These are phyloP conservation scores for Ampelomyces quisqualis DNA, from an alignment of 2,329 filamentous ascomycete genomes.

Conservation along the genomic window DNA sequence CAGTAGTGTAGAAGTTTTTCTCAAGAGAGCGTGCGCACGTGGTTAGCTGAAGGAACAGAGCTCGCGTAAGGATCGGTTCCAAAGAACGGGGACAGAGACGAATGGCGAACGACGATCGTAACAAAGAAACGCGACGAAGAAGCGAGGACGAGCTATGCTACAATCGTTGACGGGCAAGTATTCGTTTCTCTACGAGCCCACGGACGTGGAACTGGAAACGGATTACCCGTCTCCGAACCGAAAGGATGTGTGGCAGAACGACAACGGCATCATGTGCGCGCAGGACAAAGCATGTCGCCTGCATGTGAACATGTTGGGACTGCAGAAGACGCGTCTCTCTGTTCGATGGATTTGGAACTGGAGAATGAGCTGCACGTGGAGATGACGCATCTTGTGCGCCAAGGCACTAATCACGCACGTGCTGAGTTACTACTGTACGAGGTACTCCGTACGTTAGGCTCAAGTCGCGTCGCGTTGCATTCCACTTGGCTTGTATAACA, in stretches of 20 bases:
- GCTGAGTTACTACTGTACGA: too few species aligned
- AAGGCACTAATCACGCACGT: too few species aligned
- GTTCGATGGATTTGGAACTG: too few species aligned
- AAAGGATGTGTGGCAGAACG: not conserved
- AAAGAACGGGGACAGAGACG: not conserved
- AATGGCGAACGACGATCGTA: not conserved
- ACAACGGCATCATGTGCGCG: not conserved
- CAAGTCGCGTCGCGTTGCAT: too few species aligned
- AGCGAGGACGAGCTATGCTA: not conserved
- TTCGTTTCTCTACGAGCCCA: not conserved
- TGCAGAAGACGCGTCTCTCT: too few species aligned
- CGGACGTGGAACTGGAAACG: not conserved
- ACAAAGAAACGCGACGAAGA: not conserved
- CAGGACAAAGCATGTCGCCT: too few species aligned
- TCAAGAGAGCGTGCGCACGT: not conserved
- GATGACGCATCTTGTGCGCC: too few species aligned
- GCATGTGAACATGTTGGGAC: not conserved
- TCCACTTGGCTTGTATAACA: too few species aligned
- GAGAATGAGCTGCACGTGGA: too few species aligned
- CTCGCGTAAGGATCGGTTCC: not conserved
- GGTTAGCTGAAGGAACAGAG: not conserved
- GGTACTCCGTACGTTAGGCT: too few species aligned
- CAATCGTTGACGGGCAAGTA: not conserved
- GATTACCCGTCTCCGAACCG: constrained; percentile 1
- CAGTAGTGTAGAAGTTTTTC: not conserved